Evolutionary conservation across 768 basidiomycete genomes (phyloP), one percentile per base, ranked within the genome.

Genomic region (Hypholoma sublateritium): DNA sequence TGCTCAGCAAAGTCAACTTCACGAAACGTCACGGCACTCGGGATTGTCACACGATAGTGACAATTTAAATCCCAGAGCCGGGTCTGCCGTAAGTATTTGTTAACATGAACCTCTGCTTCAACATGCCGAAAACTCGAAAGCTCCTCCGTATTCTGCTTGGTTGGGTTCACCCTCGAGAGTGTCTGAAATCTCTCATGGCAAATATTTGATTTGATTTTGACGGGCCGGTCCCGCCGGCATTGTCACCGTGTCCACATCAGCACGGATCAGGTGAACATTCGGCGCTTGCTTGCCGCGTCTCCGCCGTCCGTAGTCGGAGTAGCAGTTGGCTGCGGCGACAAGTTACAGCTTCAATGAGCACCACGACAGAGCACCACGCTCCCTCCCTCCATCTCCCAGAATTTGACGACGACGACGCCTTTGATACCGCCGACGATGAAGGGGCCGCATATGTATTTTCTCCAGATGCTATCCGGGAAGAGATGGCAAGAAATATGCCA

Each of bases 331-430:
- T 22, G 25, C 25, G 46, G 19, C 22, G 21, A 13, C 24, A 24
- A 17, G 16, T 22, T 22, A 24, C 22, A 28, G 46, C 25, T 47
- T 47, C 16, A 47, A 22, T 47, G 46, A 22, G n/a, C 17, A 49
- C 42, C 16, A 37, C 58, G 25, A 39, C 42, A 36, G 45, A 50
- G 21, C 59, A 59, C 16, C 60, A 59, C 41, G 42, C 52, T 24
- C 58, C 63, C 17, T 13, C 61, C 24, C 63, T 62, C 47, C 35
- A 56, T 45, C 55, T 65, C 12, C 50, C 61, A 2, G 50, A 62
- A 12, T 58, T 60, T 53, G 58, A 66, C 60, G 69, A 82, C 39
- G 88, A 91, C 71, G 90, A 91, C 67, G 85, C 87, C 13, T 91
- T 91, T 70, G 84, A 85, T 47, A 74, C 68, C 9, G 83, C 85